phyloP scores from a whole-genome alignment of 2,329 filamentous ascomycete species.

The Macrophomina phaseolina region DNA sequence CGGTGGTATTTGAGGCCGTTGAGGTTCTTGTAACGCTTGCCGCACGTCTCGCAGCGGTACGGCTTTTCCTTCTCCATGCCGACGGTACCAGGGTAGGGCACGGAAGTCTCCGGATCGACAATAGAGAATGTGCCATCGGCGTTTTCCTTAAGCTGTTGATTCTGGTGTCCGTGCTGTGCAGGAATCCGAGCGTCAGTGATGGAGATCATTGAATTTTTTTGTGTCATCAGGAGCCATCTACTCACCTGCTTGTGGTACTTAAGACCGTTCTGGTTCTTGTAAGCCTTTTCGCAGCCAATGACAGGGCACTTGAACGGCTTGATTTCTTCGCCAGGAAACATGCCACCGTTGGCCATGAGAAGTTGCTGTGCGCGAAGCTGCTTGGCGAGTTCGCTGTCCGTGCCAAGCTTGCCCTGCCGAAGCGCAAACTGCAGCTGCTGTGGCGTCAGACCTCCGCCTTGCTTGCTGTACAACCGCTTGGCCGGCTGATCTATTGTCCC shows the following conservation, averaged over 20 bases:
- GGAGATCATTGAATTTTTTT: slow-evolving; percentile 24
- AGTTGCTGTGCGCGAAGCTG: slow-evolving; percentile 67
- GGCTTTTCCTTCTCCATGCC: slow-evolving; percentile 99
- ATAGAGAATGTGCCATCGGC: slow-evolving; percentile 97
- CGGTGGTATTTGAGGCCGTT: slow-evolving; percentile 94
- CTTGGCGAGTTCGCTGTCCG: slow-evolving; percentile 76
- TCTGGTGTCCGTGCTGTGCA: slow-evolving; percentile 83
- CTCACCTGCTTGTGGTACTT: slow-evolving; percentile 81
- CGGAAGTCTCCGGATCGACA: slow-evolving; percentile 92
- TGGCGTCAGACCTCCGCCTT: slow-evolving; percentile 72
- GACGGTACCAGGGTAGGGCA: slow-evolving; percentile 91
- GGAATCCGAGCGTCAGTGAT: slow-evolving; percentile 20
- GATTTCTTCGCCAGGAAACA: slow-evolving; percentile 73
- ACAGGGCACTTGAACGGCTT: slow-evolving; percentile 98
- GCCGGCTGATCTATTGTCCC: slow-evolving; percentile 86
- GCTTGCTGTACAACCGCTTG: slow-evolving; percentile 85
- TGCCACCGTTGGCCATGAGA: slow-evolving; percentile 54
- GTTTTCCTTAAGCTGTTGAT: slow-evolving; percentile 95
- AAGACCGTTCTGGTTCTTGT: slow-evolving; percentile 98
- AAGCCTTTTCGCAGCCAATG: slow-evolving; percentile 98
- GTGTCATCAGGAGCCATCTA: slow-evolving; percentile 31
- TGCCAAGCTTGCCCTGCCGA: slow-evolving; percentile 75
- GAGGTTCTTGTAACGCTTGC: slow-evolving; percentile 98
- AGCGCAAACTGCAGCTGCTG: slow-evolving; percentile 76
- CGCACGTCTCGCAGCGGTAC: slow-evolving; percentile 94